phyloP scores from a whole-genome alignment of 352 stramenopile species.

The Pythium inflatum region DNA sequence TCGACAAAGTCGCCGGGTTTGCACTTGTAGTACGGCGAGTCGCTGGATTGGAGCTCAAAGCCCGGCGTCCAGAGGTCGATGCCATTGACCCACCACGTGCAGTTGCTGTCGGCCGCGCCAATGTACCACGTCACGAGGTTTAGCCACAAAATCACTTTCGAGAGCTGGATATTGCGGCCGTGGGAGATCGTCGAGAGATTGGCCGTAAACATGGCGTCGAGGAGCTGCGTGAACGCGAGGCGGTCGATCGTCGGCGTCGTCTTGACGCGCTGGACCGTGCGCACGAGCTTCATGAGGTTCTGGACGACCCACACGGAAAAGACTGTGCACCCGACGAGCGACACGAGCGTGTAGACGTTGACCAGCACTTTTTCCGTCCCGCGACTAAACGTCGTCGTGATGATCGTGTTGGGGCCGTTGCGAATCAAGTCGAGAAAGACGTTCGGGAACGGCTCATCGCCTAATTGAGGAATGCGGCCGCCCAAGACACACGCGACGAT shows the following conservation, averaged over 20 bases:
- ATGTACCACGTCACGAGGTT: slow-evolving; percentile 33
- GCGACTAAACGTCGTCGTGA: slow-evolving; percentile 28
- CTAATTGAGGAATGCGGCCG: slow-evolving; percentile 21
- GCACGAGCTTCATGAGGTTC: not conserved
- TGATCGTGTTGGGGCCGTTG: slow-evolving; percentile 23
- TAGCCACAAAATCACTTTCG: slow-evolving; percentile 23
- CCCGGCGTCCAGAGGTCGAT: slow-evolving; percentile 28
- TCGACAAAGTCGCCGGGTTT: slow-evolving; percentile 16
- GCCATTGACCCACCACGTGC: slow-evolving; percentile 28
- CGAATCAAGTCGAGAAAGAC: slow-evolving; percentile 26
- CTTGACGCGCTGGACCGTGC: not conserved
- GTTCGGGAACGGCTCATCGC: slow-evolving; percentile 25
- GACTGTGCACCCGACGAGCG: slow-evolving; percentile 22
- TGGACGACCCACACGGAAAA: slow-evolving; percentile 27
- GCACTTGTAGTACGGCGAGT: slow-evolving; percentile 32
- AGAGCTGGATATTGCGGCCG: slow-evolving; percentile 29
- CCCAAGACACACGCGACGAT: slow-evolving; percentile 30
- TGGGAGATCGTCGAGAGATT: slow-evolving; percentile 26
- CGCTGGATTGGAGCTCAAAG: slow-evolving; percentile 10
- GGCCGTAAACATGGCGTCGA: slow-evolving; percentile 13
- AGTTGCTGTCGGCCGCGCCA: slow-evolving; percentile 27
- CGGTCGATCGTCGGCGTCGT: not conserved
- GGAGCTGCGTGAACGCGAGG: slow-evolving; percentile 2
- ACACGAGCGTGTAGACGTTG: slow-evolving; percentile 33
- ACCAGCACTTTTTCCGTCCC: slow-evolving; percentile 29